A percentile compares a stretch with the other conserved stretches of the same genome.
These are phyloP conservation scores for Candida sp. DNA, from an alignment of 1,139 yeast genomes.

Conservation along the genomic window DNA sequence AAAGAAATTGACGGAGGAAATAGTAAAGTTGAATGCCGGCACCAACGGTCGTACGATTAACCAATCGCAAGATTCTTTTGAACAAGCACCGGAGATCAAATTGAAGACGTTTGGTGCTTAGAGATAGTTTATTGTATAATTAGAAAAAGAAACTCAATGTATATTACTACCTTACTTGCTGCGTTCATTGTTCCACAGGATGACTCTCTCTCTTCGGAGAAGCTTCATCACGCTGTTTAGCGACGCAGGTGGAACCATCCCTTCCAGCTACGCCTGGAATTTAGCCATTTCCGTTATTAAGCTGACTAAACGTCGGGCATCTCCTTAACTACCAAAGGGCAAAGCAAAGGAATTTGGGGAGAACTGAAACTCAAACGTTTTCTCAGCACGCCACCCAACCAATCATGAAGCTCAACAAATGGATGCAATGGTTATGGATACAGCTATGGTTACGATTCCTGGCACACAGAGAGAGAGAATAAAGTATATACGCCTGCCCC, in stretches of 20 bases:
- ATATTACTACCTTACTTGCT: neutral
- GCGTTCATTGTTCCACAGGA: neutral
- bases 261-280: too few species aligned
- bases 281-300: too few species aligned
- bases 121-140: neutral
- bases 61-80: conserved; percentile 7
- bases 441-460: neutral
- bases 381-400: too few species aligned
- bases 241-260: too few species aligned
- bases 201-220: neutral
- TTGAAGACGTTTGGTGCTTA: conserved; percentile 37
- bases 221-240: too few species aligned
- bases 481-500: neutral
- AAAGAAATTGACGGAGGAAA: conserved; percentile 39
- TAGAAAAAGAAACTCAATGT: neutral
- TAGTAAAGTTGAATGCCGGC: conserved; percentile 31
- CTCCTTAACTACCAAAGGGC: too few species aligned
- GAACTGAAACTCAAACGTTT: neutral
- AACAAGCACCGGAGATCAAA: conserved; percentile 31
- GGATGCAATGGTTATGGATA: neutral
- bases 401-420: neutral
- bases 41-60: conserved; percentile 7
- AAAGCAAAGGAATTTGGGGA: neutral
- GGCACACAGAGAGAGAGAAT: neutral
- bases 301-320: too few species aligned